Evolutionary conservation across 2,329 filamentous ascomycete species (phyloP).

Genomic region (Trichoderma polysporum): DNA sequence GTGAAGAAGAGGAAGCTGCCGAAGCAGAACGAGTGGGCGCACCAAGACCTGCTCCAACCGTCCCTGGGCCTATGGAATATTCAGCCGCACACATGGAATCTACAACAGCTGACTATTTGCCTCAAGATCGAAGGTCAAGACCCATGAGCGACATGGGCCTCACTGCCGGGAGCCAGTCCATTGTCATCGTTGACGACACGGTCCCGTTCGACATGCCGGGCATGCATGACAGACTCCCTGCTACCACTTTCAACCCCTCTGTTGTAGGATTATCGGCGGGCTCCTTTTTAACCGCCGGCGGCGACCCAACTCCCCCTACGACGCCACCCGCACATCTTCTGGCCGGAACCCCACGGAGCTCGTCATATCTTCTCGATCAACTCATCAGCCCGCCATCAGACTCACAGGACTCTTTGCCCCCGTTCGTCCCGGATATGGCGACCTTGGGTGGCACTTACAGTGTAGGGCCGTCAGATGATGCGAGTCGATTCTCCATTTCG

Average conservation of each 20-base stretch:
- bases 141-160: slow-evolving; percentile 58
- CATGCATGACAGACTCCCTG: slow-evolving; percentile 49
- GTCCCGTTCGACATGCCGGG: slow-evolving; percentile 48
- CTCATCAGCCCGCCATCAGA: slow-evolving; percentile 40
- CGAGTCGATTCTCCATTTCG: slow-evolving; percentile 34
- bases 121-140: slow-evolving; percentile 36
- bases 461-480: slow-evolving; percentile 35
- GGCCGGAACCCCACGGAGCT: slow-evolving; percentile 50
- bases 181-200: slow-evolving; percentile 79
- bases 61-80: slow-evolving; percentile 39
- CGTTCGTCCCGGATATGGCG: slow-evolving; percentile 48
- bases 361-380: slow-evolving; percentile 55
- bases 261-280: slow-evolving; percentile 53
- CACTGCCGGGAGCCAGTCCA: slow-evolving; percentile 82
- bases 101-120: slow-evolving; percentile 36
- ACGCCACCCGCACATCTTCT: slow-evolving; percentile 53
- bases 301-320: slow-evolving; percentile 59
- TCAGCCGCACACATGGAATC: slow-evolving; percentile 47
- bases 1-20: slow-evolving; percentile 61
- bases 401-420: slow-evolving; percentile 44
- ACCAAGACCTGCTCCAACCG: slow-evolving; percentile 26
- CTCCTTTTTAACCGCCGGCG: slow-evolving; percentile 47
- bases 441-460: slow-evolving; percentile 36
- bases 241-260: slow-evolving; percentile 44
- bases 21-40: slow-evolving; percentile 31